Base-by-base conservation (phyloP, 176 grass and related monocot genomes). In the Musa acuminata region DNA sequence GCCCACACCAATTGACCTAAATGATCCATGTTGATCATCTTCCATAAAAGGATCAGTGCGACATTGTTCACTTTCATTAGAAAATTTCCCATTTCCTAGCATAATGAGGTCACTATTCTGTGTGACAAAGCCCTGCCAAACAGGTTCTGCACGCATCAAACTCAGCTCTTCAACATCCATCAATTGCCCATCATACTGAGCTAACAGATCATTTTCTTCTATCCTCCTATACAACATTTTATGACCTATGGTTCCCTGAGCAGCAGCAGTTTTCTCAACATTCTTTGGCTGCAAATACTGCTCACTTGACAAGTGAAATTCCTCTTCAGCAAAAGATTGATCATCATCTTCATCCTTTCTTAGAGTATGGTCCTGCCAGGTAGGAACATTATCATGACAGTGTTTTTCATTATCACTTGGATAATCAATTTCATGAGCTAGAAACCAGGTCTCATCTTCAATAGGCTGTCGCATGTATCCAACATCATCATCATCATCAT, bases 381-480 rank as follows among this genome's bases (percentile, higher is more conserved):
- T 82, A 81, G 77, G 50, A 49, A 84, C 81, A 78, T 70, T 84
- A 13, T 82, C 74, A 52, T 86, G 84, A 62, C 79, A 86, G 29
- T 80, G 78, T 69, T 89, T 99, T 83, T 99, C 96, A 67, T 90
- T 99, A 82, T 99, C 96, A 48, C 90, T 94, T 72, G 96, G 91
- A 87, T 99, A 99, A 57, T 99, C 91, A 79, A 99, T 94, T 67
- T 99, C 96, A 75, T 99, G 96, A 48, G 96, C 91, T 63, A 99
- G 78, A 84, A 99, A 99, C 96, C 96, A 95, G 27, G 90, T 83
- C 82, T 99, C 96, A 75, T 99, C 91, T 79, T 99, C 96, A 78
- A 99, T 94, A 75, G 91, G 96, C 72, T 99, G 96, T 60, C 96
- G 78, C 71, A 86, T 94, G 77, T 99, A 99, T 10, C 96, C 96